Conservation (phyloP, 2,329 filamentous ascomycete species). For the Colletotrichum tofieldiae region DNA sequence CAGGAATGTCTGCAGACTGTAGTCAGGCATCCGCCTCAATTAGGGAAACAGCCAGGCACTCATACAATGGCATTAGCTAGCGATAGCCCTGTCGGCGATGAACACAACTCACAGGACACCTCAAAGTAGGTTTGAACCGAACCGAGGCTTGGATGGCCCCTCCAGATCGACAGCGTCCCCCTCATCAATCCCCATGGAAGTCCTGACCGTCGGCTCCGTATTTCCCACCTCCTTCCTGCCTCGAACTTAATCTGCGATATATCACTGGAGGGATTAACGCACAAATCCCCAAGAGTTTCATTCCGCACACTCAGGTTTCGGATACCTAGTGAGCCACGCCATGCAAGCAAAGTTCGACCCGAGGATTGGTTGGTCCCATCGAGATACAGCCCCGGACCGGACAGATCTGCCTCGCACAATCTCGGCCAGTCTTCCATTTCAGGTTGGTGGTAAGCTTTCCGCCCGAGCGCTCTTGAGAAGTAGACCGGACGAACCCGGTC, state of each 20-base stretch:
- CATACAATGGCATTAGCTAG: neutral
- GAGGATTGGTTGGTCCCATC: constrained; percentile 34
- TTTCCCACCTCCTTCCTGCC: constrained; percentile 30
- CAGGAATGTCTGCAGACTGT: neutral
- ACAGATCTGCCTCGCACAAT: constrained; percentile 38
- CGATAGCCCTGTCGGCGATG: neutral
- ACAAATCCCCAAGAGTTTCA: constrained; percentile 32
- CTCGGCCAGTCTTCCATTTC: constrained; percentile 43
- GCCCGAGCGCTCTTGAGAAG: constrained; percentile 4
- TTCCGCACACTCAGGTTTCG: constrained; percentile 6
- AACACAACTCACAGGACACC: constrained; percentile 5
- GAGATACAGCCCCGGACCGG: constrained; percentile 31
- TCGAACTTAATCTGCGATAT: constrained; percentile 14
- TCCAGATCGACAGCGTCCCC: constrained; percentile 31
- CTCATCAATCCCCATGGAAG: constrained; percentile 14
- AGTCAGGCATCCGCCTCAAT: neutral
- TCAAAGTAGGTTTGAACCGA: constrained; percentile 31
- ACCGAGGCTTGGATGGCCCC: constrained; percentile 34
- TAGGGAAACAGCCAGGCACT: neutral
- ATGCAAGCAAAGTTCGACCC: neutral
- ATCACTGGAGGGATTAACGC: constrained; percentile 37
- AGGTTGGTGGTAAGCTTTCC: constrained; percentile 40
- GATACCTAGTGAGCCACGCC: constrained; percentile 22
- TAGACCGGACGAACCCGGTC: constrained; percentile 41
- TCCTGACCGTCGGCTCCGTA: constrained; percentile 27